Conservation (phyloP, 2,329 filamentous ascomycete genomes). For the Pseudocercospora ulei region DNA sequence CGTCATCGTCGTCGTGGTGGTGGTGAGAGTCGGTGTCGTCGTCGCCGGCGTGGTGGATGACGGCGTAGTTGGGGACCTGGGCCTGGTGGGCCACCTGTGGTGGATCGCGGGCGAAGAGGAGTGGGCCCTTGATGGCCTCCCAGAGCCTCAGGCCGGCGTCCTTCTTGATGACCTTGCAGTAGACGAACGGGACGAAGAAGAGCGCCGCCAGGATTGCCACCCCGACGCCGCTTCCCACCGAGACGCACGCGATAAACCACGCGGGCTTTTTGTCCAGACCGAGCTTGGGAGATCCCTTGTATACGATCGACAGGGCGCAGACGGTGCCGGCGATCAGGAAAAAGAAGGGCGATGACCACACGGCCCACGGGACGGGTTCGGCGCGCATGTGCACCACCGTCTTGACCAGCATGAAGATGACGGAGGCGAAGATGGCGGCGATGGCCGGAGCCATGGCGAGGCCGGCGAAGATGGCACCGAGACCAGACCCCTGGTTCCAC, state of each 20-base stretch:
- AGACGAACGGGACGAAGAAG: constrained; percentile 52
- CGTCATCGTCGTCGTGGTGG: too few relatives aligned
- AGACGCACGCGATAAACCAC: constrained; percentile 45
- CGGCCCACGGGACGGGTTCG: constrained; percentile 42
- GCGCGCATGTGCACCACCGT: constrained; percentile 42
- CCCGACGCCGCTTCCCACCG: constrained; percentile 46
- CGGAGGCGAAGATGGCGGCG: constrained; percentile 40
- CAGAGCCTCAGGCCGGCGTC: constrained; percentile 53
- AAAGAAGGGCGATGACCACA: constrained; percentile 43
- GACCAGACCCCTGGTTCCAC: constrained; percentile 34
- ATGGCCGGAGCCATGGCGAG: constrained; percentile 44
- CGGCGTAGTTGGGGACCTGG: constrained; percentile 30
- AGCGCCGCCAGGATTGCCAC: constrained; percentile 44
- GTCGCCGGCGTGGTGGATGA: constrained; percentile 14
- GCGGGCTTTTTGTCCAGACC: constrained; percentile 39
- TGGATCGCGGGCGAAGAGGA: constrained; percentile 26
- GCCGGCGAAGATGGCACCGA: constrained; percentile 37
- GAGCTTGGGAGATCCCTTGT: constrained; percentile 42
- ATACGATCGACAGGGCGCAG: constrained; percentile 50
- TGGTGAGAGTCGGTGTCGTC: constrained; percentile 8
- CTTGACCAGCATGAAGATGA: constrained; percentile 43
- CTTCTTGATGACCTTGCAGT: constrained; percentile 50
- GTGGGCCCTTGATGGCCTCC: constrained; percentile 44
- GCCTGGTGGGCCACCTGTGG: constrained; percentile 25
- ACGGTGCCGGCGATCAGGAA: constrained; percentile 39